Evolutionary conservation across 345 rosid species (phyloP), one percentile per base, ranked within the genome.

Genomic region (Gossypium thurberi): DNA sequence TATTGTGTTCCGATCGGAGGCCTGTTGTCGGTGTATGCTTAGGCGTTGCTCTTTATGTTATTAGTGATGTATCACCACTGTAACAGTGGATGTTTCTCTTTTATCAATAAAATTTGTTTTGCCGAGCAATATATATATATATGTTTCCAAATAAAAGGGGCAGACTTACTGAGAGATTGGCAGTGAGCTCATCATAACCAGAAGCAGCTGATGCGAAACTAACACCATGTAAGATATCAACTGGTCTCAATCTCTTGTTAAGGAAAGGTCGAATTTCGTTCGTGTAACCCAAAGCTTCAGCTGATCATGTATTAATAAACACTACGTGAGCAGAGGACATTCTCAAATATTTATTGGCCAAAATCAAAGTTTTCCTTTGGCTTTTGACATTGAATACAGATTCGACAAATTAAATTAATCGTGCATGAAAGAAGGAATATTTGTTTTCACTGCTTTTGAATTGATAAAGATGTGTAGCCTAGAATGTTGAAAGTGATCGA

Each of bases 131-230:
- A 15, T 0, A 15, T 2, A 60, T 55, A 20, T 21, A 58, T 58
- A 58, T 56, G 26, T 18, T 70, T 70, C 14, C 8, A 37, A 68
- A 20, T 9, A 8, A 28, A 26, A 69, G 42, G 21, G 48, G 68
- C 25, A 67, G 25, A 37, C 87, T 84, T 81, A 93, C 98, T 0
- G 92, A 88, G 50, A 91, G 68, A 69, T 93, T 91, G 51, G 98
- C 97, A 12, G 98, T 93, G 61, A 89, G 82, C 57, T 88, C 94
- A 48, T 93, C 96, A 37, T 91, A 94, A 33, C 98, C 98, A 20
- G 98, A 90, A 81, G 84, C 98, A 20, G 98, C 94, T 11, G 98
- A 94, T 56, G 96, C 97, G 76, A 94, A 91, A 76, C 98, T 94
- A 69, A 88, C 96, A 17, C 97, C 97, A 60, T 82, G 87, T 65